Evolutionary conservation across 2,329 filamentous ascomycete species (phyloP).

Genomic region (Botrytis sinoallii): DNA sequence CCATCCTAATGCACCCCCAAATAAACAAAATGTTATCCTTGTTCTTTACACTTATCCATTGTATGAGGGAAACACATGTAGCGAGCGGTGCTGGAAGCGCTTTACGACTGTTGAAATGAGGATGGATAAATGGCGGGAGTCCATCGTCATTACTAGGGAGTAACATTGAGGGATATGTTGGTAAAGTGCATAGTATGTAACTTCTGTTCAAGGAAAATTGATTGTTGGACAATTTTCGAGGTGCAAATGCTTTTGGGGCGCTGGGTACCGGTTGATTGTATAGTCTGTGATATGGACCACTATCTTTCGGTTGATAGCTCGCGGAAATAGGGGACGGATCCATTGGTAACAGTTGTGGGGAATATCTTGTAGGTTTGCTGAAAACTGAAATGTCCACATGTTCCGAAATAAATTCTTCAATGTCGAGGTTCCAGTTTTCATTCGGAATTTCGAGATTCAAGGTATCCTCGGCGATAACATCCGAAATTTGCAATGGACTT

Average conservation of each 20-base stretch:
- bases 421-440: background rate
- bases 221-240: constrained; percentile 2
- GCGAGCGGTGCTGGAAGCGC: constrained; percentile 19
- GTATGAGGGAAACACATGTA: constrained; percentile 22
- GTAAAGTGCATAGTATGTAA: constrained; percentile 23
- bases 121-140: constrained; percentile 28
- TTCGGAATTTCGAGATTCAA: background rate
- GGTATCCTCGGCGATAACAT: too few relatives aligned
- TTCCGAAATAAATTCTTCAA: background rate
- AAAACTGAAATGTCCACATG: background rate
- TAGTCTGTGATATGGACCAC: background rate
- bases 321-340: too few relatives aligned
- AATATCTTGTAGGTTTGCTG: background rate
- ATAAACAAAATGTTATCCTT: constrained; percentile 23
- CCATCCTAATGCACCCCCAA: constrained; percentile 25
- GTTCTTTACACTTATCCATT: constrained; percentile 23
- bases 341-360: background rate
- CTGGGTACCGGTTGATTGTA: constrained; percentile 2
- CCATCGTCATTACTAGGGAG: constrained; percentile 4
- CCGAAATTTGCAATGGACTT: background rate
- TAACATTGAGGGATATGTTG: constrained; percentile 28
- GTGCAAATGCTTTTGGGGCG: constrained; percentile 20
- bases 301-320: background rate
- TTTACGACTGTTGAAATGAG: background rate
- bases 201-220: constrained; percentile 23